phyloP scores from a whole-genome alignment of 148 eudicot genomes.

The Fagopyrum homotropicum region DNA sequence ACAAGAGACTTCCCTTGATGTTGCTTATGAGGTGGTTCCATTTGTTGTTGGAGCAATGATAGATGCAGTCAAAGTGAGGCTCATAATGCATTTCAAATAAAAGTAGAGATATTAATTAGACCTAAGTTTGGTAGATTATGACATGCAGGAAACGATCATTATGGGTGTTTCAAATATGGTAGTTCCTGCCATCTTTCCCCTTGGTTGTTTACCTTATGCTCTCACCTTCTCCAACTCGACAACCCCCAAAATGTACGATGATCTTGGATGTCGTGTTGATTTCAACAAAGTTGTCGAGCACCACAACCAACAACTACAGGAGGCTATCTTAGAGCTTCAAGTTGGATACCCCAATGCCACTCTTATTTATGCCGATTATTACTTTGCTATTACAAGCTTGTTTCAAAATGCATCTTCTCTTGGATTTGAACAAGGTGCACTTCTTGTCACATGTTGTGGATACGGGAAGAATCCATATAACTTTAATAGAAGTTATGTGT shows the following conservation, averaged over 20 bases:
- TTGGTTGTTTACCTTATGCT: conserved; percentile 28
- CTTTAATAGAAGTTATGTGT: too few species aligned
- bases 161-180: background rate
- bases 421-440: too few species aligned
- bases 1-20: background rate
- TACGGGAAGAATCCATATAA: too few species aligned
- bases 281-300: conserved; percentile 21
- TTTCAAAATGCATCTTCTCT: background rate
- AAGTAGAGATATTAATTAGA: too few species aligned
- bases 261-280: conserved; percentile 24
- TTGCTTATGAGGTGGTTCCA: background rate
- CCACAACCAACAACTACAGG: conserved; percentile 23
- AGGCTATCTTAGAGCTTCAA: conserved; percentile 20
- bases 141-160: background rate
- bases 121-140: background rate
- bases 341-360: conserved; percentile 18
- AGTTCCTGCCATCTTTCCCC: conserved; percentile 17
- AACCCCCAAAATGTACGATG: conserved; percentile 22
- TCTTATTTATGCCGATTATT: conserved; percentile 36
- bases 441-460: conserved; percentile 3
- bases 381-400: conserved; percentile 19
- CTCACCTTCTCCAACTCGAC: background rate
- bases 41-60: background rate
- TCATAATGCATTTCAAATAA: background rate
- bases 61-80: background rate